Conservation (phyloP, 306 rosid species). For the Gastrolobium villosum region DNA sequence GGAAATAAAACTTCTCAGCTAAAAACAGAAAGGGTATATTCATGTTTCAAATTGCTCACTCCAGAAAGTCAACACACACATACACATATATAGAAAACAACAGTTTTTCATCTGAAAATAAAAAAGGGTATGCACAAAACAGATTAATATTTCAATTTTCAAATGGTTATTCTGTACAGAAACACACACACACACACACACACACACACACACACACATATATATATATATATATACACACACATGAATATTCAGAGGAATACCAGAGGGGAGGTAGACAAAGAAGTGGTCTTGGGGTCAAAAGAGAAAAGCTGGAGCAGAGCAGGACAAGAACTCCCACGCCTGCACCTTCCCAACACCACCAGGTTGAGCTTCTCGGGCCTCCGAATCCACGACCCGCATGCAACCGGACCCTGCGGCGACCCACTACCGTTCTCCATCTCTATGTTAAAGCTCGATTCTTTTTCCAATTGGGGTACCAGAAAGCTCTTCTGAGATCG, state of each 20-base stretch:
- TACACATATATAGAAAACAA: constrained; percentile 14
- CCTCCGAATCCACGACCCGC: constrained; percentile 96
- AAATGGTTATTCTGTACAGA: background rate
- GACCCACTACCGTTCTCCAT: constrained; percentile 75
- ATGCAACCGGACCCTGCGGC: constrained; percentile 71
- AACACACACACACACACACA: background rate
- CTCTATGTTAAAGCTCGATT: constrained; percentile 33
- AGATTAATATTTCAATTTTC: background rate
- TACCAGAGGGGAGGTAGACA: constrained; percentile 84
- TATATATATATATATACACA: background rate
- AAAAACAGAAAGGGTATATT: constrained; percentile 35
- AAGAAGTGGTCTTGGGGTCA: constrained; percentile 71
- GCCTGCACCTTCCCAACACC: constrained; percentile 72
- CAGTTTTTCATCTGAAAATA: constrained; percentile 9
- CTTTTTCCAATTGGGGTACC: constrained; percentile 41
- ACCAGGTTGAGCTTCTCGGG: constrained; percentile 75
- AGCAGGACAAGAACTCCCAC: constrained; percentile 66
- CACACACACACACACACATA: background rate
- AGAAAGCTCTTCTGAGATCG: background rate
- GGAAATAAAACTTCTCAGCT: constrained; percentile 23
- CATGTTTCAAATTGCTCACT: background rate
- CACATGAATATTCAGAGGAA: constrained; percentile 15
- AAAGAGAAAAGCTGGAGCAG: constrained; percentile 79
- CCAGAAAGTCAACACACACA: background rate
- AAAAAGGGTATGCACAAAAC: constrained; percentile 29